Evolutionary conservation across 108 stramenopile species (phyloP).

Genomic region (Fragilaria crotonensis): DNA sequence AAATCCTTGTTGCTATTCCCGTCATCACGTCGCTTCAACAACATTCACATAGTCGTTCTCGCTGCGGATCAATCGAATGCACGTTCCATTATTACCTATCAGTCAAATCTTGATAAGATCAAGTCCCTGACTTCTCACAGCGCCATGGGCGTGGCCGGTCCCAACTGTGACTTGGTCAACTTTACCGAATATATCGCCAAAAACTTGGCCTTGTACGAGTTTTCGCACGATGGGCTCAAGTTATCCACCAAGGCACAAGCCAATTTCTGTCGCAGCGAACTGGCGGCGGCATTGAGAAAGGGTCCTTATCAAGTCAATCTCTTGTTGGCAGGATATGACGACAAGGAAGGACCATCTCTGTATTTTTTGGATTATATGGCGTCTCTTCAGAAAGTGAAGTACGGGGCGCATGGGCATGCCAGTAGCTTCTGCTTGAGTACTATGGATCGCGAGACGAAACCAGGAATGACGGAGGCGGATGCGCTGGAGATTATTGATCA

Average conservation of each 20-base stretch:
- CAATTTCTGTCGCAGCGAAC: conserved; percentile 90
- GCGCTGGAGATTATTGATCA: conserved; percentile 77
- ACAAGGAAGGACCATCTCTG: conserved; percentile 36
- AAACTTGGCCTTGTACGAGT: conserved; percentile 91
- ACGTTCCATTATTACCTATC: conserved; percentile 80
- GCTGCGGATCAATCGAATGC: conserved; percentile 87
- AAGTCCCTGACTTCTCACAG: conserved; percentile 60
- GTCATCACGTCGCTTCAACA: too few species aligned
- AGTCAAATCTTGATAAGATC: conserved; percentile 85
- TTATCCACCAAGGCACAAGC: conserved; percentile 90
- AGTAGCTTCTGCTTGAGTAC: conserved; percentile 91
- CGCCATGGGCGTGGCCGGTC: conserved; percentile 84
- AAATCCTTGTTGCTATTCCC: too few species aligned
- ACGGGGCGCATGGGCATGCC: conserved; percentile 89
- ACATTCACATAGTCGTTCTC: conserved; percentile 71
- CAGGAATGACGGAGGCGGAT: conserved; percentile 74
- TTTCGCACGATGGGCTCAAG: conserved; percentile 84
- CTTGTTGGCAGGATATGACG: conserved; percentile 90
- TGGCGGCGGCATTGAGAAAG: conserved; percentile 89
- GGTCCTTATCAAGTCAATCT: conserved; percentile 97
- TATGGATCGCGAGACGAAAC: conserved; percentile 88
- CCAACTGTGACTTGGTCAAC: conserved; percentile 80
- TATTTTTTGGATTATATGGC: conserved; percentile 95
- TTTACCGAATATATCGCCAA: conserved; percentile 94
- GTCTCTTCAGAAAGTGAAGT: conserved; percentile 71